A percentile compares a stretch with the other conserved stretches of the same genome.
Evolutionary conservation across 371 early-diverging fungal species (phyloP).

Genomic region (Mortierella sp.): DNA sequence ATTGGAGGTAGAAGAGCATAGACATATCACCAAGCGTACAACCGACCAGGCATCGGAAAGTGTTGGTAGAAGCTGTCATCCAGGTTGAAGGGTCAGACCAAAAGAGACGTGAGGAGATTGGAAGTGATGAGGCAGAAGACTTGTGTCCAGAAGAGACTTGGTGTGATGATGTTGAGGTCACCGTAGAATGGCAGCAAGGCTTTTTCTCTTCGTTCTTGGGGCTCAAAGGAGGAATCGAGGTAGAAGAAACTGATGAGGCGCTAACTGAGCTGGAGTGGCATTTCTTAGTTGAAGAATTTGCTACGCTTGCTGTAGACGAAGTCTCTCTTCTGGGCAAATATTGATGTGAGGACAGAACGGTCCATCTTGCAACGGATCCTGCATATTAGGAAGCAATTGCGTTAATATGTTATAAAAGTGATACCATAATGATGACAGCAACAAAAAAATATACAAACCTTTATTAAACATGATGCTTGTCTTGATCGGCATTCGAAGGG

Average conservation of each 20-base stretch:
- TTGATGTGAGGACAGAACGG: neutral
- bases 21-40: conserved; percentile 67
- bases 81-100: conserved; percentile 64
- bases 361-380: neutral
- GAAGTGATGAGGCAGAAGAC: neutral
- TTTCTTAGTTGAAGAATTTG: neutral
- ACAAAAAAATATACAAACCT: neutral
- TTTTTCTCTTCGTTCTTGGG: neutral
- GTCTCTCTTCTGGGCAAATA: neutral
- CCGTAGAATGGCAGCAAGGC: conserved; percentile 13
- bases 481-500: conserved; percentile 3
- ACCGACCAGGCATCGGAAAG: conserved; percentile 65
- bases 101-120: conserved; percentile 41
- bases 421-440: neutral
- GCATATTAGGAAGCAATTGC: neutral
- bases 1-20: conserved; percentile 66
- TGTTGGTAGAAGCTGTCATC: conserved; percentile 64
- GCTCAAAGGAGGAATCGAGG: neutral
- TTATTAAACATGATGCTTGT: neutral
- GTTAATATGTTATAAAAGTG: neutral
- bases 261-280: neutral
- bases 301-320: neutral
- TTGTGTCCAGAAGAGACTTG: neutral
- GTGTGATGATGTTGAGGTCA: neutral
- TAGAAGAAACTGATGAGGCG: neutral